phyloP scores from a whole-genome alignment of 2,329 filamentous ascomycete genomes.

The Penicillium sp. region DNA sequence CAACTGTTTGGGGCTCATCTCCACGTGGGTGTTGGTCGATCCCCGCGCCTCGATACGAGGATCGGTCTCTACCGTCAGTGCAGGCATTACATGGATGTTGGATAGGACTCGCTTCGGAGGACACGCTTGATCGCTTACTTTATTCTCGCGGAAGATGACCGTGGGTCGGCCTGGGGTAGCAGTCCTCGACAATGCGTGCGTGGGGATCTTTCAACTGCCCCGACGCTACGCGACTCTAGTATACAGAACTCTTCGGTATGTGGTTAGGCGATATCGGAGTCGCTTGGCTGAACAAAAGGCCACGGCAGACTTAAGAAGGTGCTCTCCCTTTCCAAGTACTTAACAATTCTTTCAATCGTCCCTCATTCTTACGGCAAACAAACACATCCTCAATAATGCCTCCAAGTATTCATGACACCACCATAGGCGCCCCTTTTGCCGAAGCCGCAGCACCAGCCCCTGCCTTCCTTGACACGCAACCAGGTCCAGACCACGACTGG shows the following conservation, averaged over 20 bases:
- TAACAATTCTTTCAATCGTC: not conserved
- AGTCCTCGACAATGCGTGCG: not conserved
- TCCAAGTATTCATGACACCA: not conserved
- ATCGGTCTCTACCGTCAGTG: not conserved
- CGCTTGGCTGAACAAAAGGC: not conserved
- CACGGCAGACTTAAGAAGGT: not conserved
- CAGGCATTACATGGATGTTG: not conserved
- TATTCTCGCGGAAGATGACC: not conserved
- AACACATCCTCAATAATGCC: not conserved
- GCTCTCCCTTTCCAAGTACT: not conserved
- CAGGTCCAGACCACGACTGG: slow-evolving; percentile 32
- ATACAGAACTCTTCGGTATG: not conserved
- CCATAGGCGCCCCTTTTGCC: not conserved
- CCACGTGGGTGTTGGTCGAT: not conserved
- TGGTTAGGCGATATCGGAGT: not conserved
- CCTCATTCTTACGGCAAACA: not conserved
- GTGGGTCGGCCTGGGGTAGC: not conserved
- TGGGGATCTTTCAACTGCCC: not conserved
- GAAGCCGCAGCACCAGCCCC: not conserved
- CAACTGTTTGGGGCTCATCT: not conserved
- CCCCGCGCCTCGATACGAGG: not conserved
- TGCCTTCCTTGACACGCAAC: not conserved
- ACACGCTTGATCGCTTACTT: not conserved
- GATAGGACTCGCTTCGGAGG: not conserved
- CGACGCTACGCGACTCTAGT: not conserved